These are phyloP conservation scores for Quercus wislizeni DNA, from an alignment of 306 rosid genomes.

Conservation along the genomic window DNA sequence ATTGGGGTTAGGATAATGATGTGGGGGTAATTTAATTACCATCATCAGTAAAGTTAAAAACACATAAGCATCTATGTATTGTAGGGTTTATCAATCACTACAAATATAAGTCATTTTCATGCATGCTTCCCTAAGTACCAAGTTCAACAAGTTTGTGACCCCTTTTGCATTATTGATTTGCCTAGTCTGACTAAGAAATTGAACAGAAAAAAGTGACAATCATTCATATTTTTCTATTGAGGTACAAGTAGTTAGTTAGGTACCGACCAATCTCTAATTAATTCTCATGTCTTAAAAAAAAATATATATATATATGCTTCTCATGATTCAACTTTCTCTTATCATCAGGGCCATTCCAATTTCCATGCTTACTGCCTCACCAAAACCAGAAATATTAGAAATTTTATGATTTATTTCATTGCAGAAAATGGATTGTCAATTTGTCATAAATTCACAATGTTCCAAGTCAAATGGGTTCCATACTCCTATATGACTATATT, in stretches of 20 bases:
- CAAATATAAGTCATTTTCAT: no score
- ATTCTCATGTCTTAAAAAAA: neutral
- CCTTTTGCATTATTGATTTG: no score
- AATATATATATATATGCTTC: neutral
- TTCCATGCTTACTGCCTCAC: neutral
- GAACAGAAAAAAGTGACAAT: neutral
- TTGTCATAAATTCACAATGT: neutral
- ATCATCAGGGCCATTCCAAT: slow-evolving; percentile 5
- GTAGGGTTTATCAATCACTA: no score
- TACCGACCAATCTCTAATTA: slow-evolving; percentile 3
- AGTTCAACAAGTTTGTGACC: no score
- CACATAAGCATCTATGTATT: no score
- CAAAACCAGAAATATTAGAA: neutral
- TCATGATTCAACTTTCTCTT: slow-evolving; percentile 15
- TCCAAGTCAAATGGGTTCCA: neutral
- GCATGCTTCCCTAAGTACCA: no score
- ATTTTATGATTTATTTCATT: neutral
- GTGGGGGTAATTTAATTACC: no score
- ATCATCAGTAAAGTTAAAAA: no score
- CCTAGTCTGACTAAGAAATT: neutral
- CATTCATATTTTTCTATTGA: neutral
- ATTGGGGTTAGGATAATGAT: no score
- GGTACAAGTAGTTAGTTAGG: neutral
- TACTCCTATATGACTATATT: neutral
- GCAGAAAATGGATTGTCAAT: neutral